Percentiles rank a stretch among this genome's conserved stretches.
Conservation (phyloP, 495 filamentous ascomycete genomes). For the Penicillium simplicissimum region DNA sequence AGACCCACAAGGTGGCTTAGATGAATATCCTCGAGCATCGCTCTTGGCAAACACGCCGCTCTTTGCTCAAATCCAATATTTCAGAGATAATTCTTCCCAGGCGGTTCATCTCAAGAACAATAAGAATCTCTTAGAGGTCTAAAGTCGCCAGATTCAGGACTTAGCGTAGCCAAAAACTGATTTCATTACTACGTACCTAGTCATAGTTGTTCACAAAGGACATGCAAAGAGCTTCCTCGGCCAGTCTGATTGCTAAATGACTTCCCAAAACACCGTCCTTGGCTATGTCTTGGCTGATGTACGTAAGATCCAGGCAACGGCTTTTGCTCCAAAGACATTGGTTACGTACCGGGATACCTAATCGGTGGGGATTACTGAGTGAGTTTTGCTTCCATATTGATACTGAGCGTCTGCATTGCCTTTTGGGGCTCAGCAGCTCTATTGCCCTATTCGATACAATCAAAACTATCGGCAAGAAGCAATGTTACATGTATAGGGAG, state of each 20-base stretch:
- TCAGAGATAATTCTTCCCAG: too few relatives aligned
- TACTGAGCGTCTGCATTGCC: conserved; percentile 4
- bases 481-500: background rate
- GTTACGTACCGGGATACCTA: conserved; percentile 5
- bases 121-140: background rate
- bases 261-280: background rate
- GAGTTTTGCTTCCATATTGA: conserved; percentile 10
- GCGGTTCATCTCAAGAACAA: too few relatives aligned
- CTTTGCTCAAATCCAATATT: background rate
- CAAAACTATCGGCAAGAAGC: background rate
- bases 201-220: too few relatives aligned
- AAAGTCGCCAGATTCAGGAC: background rate
- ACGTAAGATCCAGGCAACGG: conserved; percentile 20
- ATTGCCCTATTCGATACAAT: background rate
- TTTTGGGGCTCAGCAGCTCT: conserved; percentile 12
- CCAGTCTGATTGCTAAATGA: background rate
- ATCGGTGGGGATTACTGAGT: conserved; percentile 7
- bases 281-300: conserved; percentile 20
- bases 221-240: background rate
- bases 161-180: background rate
- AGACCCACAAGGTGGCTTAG: conserved; percentile 26
- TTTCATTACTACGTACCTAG: too few relatives aligned
- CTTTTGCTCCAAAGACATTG: conserved; percentile 23
- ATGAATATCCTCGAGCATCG: conserved; percentile 7
- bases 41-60: background rate